Conservation (phyloP, 345 rosid species). For the Eucalyptus sp. region DNA sequence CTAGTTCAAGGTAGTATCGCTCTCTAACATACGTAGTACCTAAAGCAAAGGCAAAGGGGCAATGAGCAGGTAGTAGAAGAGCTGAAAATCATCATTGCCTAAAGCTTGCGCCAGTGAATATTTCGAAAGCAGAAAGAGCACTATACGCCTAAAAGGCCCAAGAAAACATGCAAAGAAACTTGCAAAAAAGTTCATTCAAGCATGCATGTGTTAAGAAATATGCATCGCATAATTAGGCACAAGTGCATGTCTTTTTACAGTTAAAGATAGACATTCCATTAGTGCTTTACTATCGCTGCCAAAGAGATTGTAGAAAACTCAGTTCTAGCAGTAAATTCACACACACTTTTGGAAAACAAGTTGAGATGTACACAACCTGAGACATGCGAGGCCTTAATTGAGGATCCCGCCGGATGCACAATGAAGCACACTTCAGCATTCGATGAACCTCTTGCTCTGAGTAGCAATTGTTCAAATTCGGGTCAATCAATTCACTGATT, state of each 20-base stretch:
- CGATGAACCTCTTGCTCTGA: conserved; percentile 55
- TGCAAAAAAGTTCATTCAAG: background rate
- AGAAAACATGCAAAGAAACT: background rate
- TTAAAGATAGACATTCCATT: background rate
- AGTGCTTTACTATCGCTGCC: background rate
- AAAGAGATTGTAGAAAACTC: background rate
- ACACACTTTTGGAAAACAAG: background rate
- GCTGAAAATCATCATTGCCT: background rate
- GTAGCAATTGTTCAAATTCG: conserved; percentile 40
- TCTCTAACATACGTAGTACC: conserved; percentile 89
- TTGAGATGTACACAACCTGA: conserved; percentile 39
- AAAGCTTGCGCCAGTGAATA: background rate
- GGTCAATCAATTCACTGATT: conserved; percentile 68
- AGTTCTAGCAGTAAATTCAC: background rate
- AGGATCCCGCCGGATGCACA: conserved; percentile 88
- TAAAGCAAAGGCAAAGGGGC: conserved; percentile 5
- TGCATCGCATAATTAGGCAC: background rate
- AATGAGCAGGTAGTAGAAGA: background rate
- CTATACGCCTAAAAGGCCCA: background rate
- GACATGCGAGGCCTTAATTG: conserved; percentile 87
- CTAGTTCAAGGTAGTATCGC: conserved; percentile 32
- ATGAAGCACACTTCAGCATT: conserved; percentile 84
- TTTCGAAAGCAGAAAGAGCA: background rate
- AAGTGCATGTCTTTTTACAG: background rate
- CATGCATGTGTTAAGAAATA: background rate